Base-by-base conservation (phyloP, 2,329 filamentous ascomycete genomes). In the Paraphoma chrysanthemicola region DNA sequence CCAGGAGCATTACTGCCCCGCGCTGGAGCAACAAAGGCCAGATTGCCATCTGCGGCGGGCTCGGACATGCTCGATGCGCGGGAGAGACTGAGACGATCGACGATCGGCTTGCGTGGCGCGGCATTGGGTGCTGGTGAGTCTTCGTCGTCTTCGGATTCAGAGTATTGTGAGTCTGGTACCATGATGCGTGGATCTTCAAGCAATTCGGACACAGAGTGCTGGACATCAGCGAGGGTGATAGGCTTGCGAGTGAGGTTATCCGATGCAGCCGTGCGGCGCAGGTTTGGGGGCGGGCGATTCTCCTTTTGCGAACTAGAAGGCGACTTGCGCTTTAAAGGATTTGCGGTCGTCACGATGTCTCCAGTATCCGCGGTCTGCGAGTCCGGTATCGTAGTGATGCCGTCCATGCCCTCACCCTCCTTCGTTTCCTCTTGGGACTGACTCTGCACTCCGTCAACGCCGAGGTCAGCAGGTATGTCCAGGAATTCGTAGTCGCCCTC, bases 141-240 rank as follows among this genome's bases (percentile, higher is more conserved):
- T 48, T 82, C 55, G 74, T 81, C 77, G 29, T 76, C 74, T 18
- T 80, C 79, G 0, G 78, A 79, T 43, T 76, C 71, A 36, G 68
- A 59, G 59, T 64, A 68, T 60, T 79, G 71, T 14, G 85, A 83
- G 54, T 86, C 82, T 28, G 86, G 84, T 43, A 90, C 87, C 6
- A 80, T 71, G n/a, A 80, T 71, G 16, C 66, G 67, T 0, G 82
- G 81, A 39, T 86, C 85, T 49, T 96, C 93, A 14, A 97, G 88
- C 9, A 97, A 83, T 74, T 90, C 91, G 4, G 91, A 96, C 6
- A 97, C 81, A 0, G 91, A 92, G 73, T 94, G 87, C 54, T 92
- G 88, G 60, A 97, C 90, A 69, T 97, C 92, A 29, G 88, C 87
- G 9, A 96, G 80, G 16, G 88, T 90, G 5, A 89, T 83, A 0